Percentiles rank a stretch among this genome's conserved stretches.
Evolutionary conservation across 208 protist genomes (phyloP).

Genomic region (Wallacemonas sp.): DNA sequence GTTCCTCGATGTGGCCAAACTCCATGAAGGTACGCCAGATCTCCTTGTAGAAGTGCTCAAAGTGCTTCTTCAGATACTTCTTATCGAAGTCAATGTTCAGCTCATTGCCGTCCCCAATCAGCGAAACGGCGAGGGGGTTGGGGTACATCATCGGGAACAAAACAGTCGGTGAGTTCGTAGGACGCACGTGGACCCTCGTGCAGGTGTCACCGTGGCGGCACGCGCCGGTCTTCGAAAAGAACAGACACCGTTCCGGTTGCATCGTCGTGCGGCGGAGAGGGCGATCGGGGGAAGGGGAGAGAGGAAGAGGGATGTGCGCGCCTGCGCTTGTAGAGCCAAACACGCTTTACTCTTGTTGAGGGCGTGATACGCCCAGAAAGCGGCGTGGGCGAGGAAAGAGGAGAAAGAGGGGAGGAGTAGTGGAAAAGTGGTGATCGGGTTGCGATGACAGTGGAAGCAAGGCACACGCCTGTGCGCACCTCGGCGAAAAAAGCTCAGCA

Average conservation of each 20-base stretch:
- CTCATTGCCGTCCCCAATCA: constrained; percentile 65
- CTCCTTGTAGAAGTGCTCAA: constrained; percentile 98
- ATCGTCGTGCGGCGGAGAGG: not conserved
- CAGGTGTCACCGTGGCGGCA: constrained; percentile 97
- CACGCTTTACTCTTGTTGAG: no score
- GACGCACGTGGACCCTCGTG: constrained; percentile 93
- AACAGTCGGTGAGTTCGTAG: constrained; percentile 93
- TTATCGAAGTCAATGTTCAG: constrained; percentile 62
- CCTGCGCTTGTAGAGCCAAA: no score
- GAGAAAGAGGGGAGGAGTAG: not conserved
- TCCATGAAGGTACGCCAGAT: constrained; percentile 93
- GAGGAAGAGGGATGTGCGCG: no score
- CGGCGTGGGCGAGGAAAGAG: not conserved
- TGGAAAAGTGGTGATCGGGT: no score
- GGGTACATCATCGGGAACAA: constrained; percentile 97
- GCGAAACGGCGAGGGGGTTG: constrained; percentile 74
- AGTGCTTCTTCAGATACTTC: constrained; percentile 92
- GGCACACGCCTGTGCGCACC: no score
- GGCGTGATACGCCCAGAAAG: no score
- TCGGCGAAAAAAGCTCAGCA: no score
- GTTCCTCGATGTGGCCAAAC: constrained; percentile 93
- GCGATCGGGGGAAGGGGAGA: not conserved
- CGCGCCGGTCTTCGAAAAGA: constrained; percentile 98
- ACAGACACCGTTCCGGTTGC: constrained; percentile 76
- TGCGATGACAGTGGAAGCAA: no score